A percentile compares a stretch with the other conserved stretches of the same genome.
Conservation (phyloP, 768 basidiomycete genomes). For the Russula ochroleuca region DNA sequence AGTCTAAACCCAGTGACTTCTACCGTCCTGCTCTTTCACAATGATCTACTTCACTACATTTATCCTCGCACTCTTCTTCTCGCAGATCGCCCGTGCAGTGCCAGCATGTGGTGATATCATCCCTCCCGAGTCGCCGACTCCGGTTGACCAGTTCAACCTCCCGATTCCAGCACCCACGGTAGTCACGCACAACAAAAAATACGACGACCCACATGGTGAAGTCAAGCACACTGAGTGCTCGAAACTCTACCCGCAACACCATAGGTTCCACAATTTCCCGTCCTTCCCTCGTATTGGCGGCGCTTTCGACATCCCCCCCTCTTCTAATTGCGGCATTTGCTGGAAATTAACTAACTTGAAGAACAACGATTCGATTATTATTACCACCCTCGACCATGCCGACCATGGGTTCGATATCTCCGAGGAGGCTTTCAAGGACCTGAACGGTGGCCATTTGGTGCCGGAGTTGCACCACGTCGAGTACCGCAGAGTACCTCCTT, state of each 20-base stretch:
- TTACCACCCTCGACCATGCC: conserved; percentile 52
- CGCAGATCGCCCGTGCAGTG: background rate
- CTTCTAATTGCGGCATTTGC: conserved; percentile 50
- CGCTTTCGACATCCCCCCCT: conserved; percentile 47
- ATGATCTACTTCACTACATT: conserved; percentile 2
- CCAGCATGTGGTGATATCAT: background rate
- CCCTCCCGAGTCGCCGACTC: background rate
- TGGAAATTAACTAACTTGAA: conserved; percentile 52
- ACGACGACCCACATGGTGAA: conserved; percentile 43
- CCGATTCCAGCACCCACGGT: background rate
- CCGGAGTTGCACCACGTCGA: too few species aligned
- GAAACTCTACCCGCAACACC: conserved; percentile 43
- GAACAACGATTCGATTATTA: conserved; percentile 38
- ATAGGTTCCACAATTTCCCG: conserved; percentile 49
- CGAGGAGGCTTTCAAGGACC: conserved; percentile 32
- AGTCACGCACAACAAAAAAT: conserved; percentile 44
- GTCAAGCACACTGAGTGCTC: conserved; percentile 47
- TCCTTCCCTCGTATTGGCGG: conserved; percentile 59
- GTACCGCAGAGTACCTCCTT: conserved; percentile 28
- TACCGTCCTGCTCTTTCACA: background rate
- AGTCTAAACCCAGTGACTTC: background rate
- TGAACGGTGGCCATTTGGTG: conserved; percentile 28
- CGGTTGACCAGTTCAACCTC: background rate
- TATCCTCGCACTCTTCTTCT: conserved; percentile 1
- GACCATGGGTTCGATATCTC: conserved; percentile 39